Conservation (phyloP, 805 yeast species). For the Starmerella apis region DNA sequence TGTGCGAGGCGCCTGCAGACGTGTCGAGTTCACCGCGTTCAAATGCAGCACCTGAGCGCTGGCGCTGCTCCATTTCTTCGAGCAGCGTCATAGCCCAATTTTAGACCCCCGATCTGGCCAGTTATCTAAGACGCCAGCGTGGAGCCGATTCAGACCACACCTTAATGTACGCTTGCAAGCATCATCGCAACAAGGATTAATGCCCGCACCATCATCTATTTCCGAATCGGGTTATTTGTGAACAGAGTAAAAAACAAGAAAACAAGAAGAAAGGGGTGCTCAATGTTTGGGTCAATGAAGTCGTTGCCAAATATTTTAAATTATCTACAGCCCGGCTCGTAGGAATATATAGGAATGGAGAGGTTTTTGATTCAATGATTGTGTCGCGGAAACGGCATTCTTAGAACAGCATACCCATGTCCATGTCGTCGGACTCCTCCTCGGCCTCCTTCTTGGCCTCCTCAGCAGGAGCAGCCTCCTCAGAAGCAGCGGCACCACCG, state of each 20-base stretch:
- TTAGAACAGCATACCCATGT: conserved; percentile 91
- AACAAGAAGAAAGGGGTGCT: background rate
- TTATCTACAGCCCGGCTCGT: conserved; percentile 14
- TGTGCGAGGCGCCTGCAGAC: too few relatives aligned
- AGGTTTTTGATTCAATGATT: background rate
- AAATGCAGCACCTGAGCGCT: background rate
- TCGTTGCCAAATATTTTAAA: conserved; percentile 7
- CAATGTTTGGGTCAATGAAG: background rate
- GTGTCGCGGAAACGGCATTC: background rate
- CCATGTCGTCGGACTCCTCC: conserved; percentile 47
- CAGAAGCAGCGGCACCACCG: conserved; percentile 43
- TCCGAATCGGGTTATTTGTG: background rate
- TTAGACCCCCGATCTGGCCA: background rate
- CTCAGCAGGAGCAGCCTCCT: conserved; percentile 46
- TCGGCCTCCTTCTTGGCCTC: conserved; percentile 48
- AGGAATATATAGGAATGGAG: conserved; percentile 7
- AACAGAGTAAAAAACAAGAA: too few relatives aligned
- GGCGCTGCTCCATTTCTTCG: conserved; percentile 16
- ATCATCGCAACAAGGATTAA: too few relatives aligned
- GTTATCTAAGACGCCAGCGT: conserved; percentile 3
- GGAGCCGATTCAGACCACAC: background rate
- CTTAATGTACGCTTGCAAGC: background rate
- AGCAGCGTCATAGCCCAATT: conserved; percentile 13
- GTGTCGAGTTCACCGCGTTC: too few relatives aligned
- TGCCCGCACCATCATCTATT: too few relatives aligned